phyloP scores from a whole-genome alignment of 805 yeast species.

The Metahyphopichia silvanorum region DNA sequence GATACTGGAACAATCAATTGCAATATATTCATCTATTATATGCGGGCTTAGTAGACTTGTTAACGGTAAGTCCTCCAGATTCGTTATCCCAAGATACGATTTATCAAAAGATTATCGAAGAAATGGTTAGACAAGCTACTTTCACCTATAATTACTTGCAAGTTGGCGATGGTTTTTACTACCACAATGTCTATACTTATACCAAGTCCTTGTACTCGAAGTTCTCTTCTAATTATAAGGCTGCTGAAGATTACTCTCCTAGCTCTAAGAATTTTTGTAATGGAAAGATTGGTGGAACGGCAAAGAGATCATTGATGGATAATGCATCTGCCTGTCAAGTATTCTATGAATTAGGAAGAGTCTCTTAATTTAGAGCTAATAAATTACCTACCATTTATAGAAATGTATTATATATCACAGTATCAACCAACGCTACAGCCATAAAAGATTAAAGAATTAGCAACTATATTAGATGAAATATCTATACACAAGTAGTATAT shows the following conservation, averaged over 20 bases:
- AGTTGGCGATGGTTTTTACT: constrained; percentile 9
- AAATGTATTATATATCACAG: too few species aligned
- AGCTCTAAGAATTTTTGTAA: constrained; percentile 6
- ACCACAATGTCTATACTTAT: constrained; percentile 4
- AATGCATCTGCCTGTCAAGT: constrained; percentile 19
- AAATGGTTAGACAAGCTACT: constrained; percentile 7
- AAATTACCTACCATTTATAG: background rate
- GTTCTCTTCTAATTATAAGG: constrained; percentile 2
- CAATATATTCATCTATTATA: constrained; percentile 20
- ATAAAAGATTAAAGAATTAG: too few species aligned
- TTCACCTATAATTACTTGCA: constrained; percentile 9
- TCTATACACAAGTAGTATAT: background rate
- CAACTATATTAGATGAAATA: constrained; percentile 1
- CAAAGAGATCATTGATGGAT: constrained; percentile 13
- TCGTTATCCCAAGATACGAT: background rate
- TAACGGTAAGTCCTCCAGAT: background rate
- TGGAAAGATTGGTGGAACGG: constrained; percentile 5
- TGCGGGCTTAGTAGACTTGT: constrained; percentile 19
- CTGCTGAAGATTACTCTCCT: constrained; percentile 4
- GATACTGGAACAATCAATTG: constrained; percentile 22
- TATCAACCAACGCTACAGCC: too few species aligned
- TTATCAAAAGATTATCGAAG: constrained; percentile 1
- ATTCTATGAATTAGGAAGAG: constrained; percentile 11
- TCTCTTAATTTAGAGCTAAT: too few species aligned
- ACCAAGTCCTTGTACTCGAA: constrained; percentile 6